Base-by-base conservation (phyloP, 148 eudicot genomes). In the Gaultheria prostrata region DNA sequence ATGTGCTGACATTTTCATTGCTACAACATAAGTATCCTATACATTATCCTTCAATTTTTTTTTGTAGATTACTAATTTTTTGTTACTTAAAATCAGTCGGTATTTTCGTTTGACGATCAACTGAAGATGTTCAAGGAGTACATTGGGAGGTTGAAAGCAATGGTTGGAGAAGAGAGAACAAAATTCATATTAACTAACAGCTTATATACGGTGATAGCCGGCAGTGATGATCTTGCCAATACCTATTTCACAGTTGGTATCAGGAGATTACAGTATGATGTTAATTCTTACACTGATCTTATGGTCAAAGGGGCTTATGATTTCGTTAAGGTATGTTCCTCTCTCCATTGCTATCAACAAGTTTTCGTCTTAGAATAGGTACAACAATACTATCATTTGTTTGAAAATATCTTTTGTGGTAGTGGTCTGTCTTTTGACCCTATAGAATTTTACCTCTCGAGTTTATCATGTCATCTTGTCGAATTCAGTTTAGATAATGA, bases 141-240 rank as follows among this genome's bases (percentile, higher is more conserved):
- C 73, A 79, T 81, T 14, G 65, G 30, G 35, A 86, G 33, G 72
- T 28, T 88, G 14, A 77, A 80, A 30, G 18, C 3, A 2, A 48
- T 77, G 11, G 88, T 86, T 5, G 92, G 92, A 70, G 87, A 77
- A 14, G 76, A 71, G 18, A 80, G 81, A 81, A 84, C 92, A 33
- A 17, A 78, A 3, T 53, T 54, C 63, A 78, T 89, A 15, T 28
- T 89, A 26, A 33, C 30, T 5, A 69, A 84, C 45, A 88, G 88
- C 75, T 0, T 89, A 0, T 80, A 6, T 45, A 2, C 81, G 8
- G 50, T 89, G 2, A 63, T 82, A 1, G 79, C 85, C 6, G 90
- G 90, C 0, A 88, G 80, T 30, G 63, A 83, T 13, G 92, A 89
- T 80, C 59, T 89, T 15, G 86, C 90, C 13, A 89, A 80, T n/a